phyloP scores from a whole-genome alignment of 352 stramenopile genomes.

The Blastocystis sp. region DNA sequence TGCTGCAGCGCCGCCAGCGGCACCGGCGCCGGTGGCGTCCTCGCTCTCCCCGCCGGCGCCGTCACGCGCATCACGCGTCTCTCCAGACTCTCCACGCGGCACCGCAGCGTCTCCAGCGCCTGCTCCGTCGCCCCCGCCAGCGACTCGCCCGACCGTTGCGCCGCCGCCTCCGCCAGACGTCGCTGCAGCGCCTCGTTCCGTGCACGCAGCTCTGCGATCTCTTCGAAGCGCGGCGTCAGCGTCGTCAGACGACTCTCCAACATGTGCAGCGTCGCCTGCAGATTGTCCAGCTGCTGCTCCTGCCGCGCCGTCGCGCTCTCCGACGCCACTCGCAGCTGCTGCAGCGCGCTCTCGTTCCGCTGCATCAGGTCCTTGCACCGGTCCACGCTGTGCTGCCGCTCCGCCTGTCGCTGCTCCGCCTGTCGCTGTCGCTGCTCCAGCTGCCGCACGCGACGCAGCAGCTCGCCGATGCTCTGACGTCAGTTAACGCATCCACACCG shows the following conservation, averaged over 20 bases:
- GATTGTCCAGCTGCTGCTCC: not conserved
- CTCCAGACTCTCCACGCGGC: not conserved
- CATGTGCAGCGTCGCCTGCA: not conserved
- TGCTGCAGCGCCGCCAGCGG: not conserved
- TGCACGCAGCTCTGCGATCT: not conserved
- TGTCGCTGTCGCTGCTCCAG: not conserved
- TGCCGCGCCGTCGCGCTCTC: not conserved
- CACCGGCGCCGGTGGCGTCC: not conserved
- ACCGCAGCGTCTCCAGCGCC: not conserved
- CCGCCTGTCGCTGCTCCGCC: not conserved
- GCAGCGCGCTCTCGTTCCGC: not conserved
- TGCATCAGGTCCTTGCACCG: not conserved
- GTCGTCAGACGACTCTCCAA: not conserved
- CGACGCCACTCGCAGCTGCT: not conserved
- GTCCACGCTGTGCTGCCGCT: not conserved
- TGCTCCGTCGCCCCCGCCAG: not conserved
- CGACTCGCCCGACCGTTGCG: not conserved
- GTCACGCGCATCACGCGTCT: not conserved
- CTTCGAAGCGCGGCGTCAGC: constrained; percentile 10
- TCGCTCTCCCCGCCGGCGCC: not conserved
- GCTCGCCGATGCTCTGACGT: constrained; percentile 1
- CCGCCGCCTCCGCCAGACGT: not conserved
- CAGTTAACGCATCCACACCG: not conserved
- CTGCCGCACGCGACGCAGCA: constrained; percentile 10
- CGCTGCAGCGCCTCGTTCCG: not conserved